Conservation (phyloP, 371 early-diverging fungal genomes). For the Paramicrosporidium saccamoebae region DNA sequence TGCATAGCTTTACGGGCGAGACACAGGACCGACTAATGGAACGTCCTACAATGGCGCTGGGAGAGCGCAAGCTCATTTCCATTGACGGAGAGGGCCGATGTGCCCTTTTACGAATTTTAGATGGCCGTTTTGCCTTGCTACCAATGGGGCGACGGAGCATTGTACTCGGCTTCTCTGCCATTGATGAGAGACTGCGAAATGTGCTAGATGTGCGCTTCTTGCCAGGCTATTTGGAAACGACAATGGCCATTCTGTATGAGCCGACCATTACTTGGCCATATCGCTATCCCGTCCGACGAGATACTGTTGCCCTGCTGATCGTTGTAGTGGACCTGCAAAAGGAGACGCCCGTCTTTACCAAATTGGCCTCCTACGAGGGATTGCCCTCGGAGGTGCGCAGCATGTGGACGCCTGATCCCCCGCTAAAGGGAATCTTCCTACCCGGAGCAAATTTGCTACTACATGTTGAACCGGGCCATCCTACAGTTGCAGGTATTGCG, state of each 20-base stretch:
- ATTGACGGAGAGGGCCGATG: too few relatives aligned
- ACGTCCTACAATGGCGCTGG: too few relatives aligned
- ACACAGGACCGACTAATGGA: too few relatives aligned
- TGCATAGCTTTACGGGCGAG: too few relatives aligned
- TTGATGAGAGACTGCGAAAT: constrained; percentile 29
- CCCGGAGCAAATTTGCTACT: constrained; percentile 39
- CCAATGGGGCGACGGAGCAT: too few relatives aligned
- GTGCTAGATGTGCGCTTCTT: constrained; percentile 66
- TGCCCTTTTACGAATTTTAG: too few relatives aligned
- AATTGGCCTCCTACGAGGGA: too few relatives aligned
- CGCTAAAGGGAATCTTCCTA: too few relatives aligned
- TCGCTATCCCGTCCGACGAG: constrained; percentile 25
- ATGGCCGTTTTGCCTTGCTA: too few relatives aligned
- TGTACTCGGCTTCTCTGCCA: constrained; percentile 27
- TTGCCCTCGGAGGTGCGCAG: too few relatives aligned
- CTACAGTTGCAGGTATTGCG: constrained; percentile 26
- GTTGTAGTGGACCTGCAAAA: constrained; percentile 47
- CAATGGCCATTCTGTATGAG: constrained; percentile 67
- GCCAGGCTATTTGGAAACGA: constrained; percentile 63
- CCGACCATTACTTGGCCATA: constrained; percentile 47
- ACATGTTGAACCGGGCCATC: constrained; percentile 55
- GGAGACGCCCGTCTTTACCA: constrained; percentile 36
- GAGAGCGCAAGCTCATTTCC: too few relatives aligned
- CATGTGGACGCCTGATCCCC: too few relatives aligned
- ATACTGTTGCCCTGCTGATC: constrained; percentile 40